These are phyloP conservation scores for Fusarium hostae DNA, from an alignment of 2,329 filamentous ascomycete species.

Conservation along the genomic window DNA sequence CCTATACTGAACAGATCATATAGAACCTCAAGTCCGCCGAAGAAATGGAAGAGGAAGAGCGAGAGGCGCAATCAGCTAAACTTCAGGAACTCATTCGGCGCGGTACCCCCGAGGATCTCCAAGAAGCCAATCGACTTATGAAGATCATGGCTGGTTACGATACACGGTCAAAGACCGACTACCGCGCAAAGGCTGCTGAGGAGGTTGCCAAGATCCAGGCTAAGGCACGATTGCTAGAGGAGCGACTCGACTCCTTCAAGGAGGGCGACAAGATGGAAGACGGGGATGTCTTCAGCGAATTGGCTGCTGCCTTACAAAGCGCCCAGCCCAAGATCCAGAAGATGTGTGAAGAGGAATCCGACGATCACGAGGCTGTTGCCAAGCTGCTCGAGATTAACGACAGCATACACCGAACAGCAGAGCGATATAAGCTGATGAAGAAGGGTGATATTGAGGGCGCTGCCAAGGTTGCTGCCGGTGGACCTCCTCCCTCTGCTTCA, in stretches of 20 bases:
- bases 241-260: constrained; percentile 87
- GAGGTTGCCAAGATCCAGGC: constrained; percentile 95
- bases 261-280: constrained; percentile 81
- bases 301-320: constrained; percentile 87
- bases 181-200: constrained; percentile 95
- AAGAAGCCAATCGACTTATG: constrained; percentile 98
- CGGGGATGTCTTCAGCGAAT: constrained; percentile 79
- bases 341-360: constrained; percentile 99
- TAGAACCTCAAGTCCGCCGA: constrained; percentile 95
- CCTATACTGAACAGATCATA: constrained; percentile 53
- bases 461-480: constrained; percentile 84
- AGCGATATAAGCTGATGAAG: constrained; percentile 95
- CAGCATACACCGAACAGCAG: constrained; percentile 96
- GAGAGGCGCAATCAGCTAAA: constrained; percentile 95
- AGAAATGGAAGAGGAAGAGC: constrained; percentile 98
- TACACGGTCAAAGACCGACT: constrained; percentile 94
- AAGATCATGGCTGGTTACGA: constrained; percentile 99
- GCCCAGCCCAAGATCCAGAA: constrained; percentile 99
- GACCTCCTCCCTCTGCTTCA: constrained; percentile 62
- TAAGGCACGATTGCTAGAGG: constrained; percentile 91
- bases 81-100: constrained; percentile 95
- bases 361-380: constrained; percentile 94
- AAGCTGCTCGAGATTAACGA: constrained; percentile 98
- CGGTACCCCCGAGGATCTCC: constrained; percentile 90
- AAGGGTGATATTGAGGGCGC: constrained; percentile 91